These are phyloP conservation scores for Candolleomyces efflorescens DNA, from an alignment of 768 basidiomycete genomes.

Conservation along the genomic window DNA sequence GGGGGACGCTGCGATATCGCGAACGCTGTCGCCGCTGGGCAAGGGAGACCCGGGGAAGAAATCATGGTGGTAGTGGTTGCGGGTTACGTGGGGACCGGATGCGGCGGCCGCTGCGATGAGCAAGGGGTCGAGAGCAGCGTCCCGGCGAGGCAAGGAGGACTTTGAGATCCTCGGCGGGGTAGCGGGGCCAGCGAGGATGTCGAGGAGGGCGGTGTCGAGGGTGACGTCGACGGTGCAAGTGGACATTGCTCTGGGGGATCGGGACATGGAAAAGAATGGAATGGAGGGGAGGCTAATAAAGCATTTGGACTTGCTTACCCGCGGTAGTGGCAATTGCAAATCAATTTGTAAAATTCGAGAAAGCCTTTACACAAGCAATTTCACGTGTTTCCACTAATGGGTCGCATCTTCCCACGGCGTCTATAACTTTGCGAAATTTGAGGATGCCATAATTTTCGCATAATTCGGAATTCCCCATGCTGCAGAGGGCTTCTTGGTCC, in stretches of 20 bases:
- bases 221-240: conserved; percentile 17
- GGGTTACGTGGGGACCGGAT: conserved; percentile 72
- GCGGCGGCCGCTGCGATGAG: conserved; percentile 74
- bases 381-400: not conserved
- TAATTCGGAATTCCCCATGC: too few relatives aligned
- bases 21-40: conserved; percentile 46
- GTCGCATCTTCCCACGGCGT: not conserved
- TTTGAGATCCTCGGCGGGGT: conserved; percentile 27
- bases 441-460: too few relatives aligned
- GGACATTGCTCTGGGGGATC: conserved; percentile 12
- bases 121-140: conserved; percentile 74
- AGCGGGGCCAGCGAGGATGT: conserved; percentile 56
- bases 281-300: conserved; percentile 3
- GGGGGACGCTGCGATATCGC: conserved; percentile 36
- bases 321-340: too few relatives aligned
- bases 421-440: too few relatives aligned
- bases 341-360: not conserved
- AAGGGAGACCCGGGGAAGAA: conserved; percentile 60
- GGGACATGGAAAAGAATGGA: conserved; percentile 8
- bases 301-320: too few relatives aligned
- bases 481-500: too few relatives aligned
- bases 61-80: conserved; percentile 84
- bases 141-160: conserved; percentile 49
- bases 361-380: not conserved
- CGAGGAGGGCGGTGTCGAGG: conserved; percentile 61